Base-by-base conservation (phyloP, 805 yeast species). In the Torulaspora maleeae region DNA sequence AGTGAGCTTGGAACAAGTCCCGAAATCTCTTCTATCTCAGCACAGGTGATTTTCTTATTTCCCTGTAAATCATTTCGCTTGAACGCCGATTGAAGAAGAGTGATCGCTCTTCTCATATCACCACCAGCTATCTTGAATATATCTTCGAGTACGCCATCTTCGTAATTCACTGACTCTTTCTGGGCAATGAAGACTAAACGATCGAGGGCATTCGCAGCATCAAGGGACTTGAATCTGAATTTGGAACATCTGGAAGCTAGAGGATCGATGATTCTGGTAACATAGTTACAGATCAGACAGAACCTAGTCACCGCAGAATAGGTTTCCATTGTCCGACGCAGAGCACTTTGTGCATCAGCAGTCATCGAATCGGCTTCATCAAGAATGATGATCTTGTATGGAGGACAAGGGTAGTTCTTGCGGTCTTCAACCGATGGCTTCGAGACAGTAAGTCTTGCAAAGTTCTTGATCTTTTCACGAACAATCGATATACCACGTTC, bases 311-410 rank as follows among this genome's bases (percentile, higher is more conserved):
- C 88, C 32, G 79, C 77, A 1, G 98, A 85, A 66, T 86, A 90
- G 3, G 83, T 86, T 61, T 88, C 96, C 90, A 86, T 86, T 1
- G 95, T 91, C 66, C 99, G 78, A 69, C 99, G 79, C 52, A 93
- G 73, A 1, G 99, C 99, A 44, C 89, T 79, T 63, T 93, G 99
- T 0, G 99, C 99, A 57, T 88, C 97, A 35, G 87, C 78, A 8
- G 99, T 93, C 97, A 93, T 93, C 10, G 96, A 87, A 65, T 93
- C 97, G 0, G 97, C 97, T 66, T 90, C 97, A 69, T 90, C 97
- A 43, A 93, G 69, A 35, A 93, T 86, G 52, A 93, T 84, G 56
- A 93, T 80, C 63, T 93, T 93, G 67, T 86, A 93, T 4, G 98
- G 97, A 1, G 99, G 98, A 61, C 98, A 91, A 1, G 98, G 96